Percentiles rank a stretch among this genome's conserved stretches.
phyloP scores from a whole-genome alignment of 495 filamentous ascomycete species.

The Usnea hakonensis region DNA sequence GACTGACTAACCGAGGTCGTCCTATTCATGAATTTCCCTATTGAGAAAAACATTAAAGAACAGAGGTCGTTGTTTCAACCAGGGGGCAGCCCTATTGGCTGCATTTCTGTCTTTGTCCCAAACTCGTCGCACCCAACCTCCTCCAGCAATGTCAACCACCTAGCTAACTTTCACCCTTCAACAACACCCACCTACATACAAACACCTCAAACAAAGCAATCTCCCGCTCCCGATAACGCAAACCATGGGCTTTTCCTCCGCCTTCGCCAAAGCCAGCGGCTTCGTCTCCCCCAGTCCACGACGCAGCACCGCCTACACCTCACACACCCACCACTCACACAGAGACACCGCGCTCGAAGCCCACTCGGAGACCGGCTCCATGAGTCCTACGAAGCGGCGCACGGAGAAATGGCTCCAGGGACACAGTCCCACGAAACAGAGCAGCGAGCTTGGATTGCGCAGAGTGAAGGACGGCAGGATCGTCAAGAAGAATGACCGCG shows the following conservation, averaged over 20 bases:
- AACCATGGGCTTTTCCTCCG: neutral
- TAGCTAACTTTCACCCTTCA: neutral
- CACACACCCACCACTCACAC: neutral
- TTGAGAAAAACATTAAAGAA: slow-evolving; percentile 1
- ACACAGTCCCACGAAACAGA: neutral
- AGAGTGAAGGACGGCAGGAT: slow-evolving; percentile 18
- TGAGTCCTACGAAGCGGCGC: slow-evolving; percentile 13
- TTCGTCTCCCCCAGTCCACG: neutral
- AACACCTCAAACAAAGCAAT: neutral
- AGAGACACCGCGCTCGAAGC: neutral
- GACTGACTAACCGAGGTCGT: too few relatives aligned
- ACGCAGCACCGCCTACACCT: neutral
- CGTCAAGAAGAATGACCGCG: slow-evolving; percentile 1
- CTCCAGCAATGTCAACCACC: neutral
- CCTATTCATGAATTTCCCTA: neutral
- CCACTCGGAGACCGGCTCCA: slow-evolving; percentile 10
- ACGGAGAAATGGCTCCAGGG: slow-evolving; percentile 15
- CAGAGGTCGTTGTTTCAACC: neutral
- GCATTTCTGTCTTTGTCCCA: neutral
- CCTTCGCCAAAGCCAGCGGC: neutral
- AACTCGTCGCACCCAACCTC: neutral
- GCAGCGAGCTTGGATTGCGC: neutral
- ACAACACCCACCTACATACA: neutral
- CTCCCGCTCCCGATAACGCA: neutral
- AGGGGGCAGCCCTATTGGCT: neutral